Evolutionary conservation across 176 grass and related monocot species (phyloP).

Genomic region (Paspalum vaginatum): DNA sequence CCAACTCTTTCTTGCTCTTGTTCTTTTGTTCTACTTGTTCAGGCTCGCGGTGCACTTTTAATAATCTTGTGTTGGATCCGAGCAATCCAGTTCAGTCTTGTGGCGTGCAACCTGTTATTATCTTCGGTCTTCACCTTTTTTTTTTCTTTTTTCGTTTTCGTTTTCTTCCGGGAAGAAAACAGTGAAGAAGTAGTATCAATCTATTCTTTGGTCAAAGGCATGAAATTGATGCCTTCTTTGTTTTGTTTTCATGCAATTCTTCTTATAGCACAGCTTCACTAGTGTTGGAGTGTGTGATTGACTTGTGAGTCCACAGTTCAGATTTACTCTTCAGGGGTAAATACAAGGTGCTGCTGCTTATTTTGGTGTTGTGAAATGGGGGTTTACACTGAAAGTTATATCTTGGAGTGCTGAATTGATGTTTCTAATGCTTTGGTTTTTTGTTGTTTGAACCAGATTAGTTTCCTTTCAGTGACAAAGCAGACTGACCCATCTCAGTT

Average conservation of each 20-base stretch:
- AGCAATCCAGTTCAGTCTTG: not conserved
- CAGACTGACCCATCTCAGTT: not conserved
- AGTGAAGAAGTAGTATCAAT: not conserved
- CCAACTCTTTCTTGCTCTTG: not conserved
- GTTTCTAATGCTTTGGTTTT: not conserved
- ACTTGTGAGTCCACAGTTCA: slow-evolving; percentile 17
- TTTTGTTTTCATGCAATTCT: not conserved
- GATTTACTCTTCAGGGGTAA: not conserved
- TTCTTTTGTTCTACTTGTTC: no score
- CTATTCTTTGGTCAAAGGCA: not conserved
- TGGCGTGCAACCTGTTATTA: not conserved
- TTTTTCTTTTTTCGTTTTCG: not conserved
- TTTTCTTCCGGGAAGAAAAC: not conserved
- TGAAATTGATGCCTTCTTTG: not conserved
- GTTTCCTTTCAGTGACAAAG: not conserved
- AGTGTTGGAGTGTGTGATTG: not conserved
- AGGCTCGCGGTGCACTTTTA: not conserved
- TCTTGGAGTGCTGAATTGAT: not conserved
- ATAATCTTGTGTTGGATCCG: slow-evolving; percentile 30
- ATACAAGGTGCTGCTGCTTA: not conserved
- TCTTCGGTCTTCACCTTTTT: not conserved
- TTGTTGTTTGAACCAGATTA: not conserved
- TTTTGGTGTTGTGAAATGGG: not conserved
- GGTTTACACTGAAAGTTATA: not conserved
- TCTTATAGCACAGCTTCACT: not conserved